Conservation (phyloP, 805 yeast genomes). For the Candida verbasci region DNA sequence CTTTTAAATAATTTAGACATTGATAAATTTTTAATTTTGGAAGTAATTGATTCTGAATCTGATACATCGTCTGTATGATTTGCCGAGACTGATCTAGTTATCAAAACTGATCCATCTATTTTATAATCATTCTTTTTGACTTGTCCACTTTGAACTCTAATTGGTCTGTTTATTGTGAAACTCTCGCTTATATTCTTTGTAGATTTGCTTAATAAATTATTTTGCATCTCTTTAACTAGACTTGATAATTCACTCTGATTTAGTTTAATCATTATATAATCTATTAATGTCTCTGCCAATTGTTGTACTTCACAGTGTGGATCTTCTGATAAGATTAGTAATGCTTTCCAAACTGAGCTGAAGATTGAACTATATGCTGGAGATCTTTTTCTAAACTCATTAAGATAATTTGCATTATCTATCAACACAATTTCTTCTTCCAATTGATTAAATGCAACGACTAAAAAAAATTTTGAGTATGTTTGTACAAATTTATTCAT, state of each 20-base stretch:
- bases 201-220: slow-evolving; percentile 51
- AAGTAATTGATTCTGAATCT: slow-evolving; percentile 26
- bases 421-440: slow-evolving; percentile 71
- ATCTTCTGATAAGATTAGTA: slow-evolving; percentile 77
- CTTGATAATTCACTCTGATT: slow-evolving; percentile 63
- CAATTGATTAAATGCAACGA: slow-evolving; percentile 80
- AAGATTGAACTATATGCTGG: slow-evolving; percentile 87
- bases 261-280: slow-evolving; percentile 60
- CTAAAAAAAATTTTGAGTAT: slow-evolving; percentile 70
- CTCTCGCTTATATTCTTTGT: slow-evolving; percentile 35
- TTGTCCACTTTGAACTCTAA: slow-evolving; percentile 18
- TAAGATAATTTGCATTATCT: slow-evolving; percentile 57
- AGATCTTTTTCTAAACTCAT: slow-evolving; percentile 59
- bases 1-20: slow-evolving; percentile 32
- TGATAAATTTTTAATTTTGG: slow-evolving; percentile 29
- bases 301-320: slow-evolving; percentile 79
- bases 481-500: slow-evolving; percentile 69
- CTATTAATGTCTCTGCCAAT: slow-evolving; percentile 71
- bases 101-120: slow-evolving; percentile 23
- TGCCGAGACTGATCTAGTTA: slow-evolving; percentile 26
- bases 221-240: slow-evolving; percentile 63
- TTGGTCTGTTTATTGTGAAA: slow-evolving; percentile 29
- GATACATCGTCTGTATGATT: slow-evolving; percentile 13
- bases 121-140: slow-evolving; percentile 22
- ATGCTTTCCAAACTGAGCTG: slow-evolving; percentile 82